Percentiles rank a stretch among this genome's conserved stretches.
Evolutionary conservation across 495 filamentous ascomycete species (phyloP).

Genomic region (Aspergillus biplanus): DNA sequence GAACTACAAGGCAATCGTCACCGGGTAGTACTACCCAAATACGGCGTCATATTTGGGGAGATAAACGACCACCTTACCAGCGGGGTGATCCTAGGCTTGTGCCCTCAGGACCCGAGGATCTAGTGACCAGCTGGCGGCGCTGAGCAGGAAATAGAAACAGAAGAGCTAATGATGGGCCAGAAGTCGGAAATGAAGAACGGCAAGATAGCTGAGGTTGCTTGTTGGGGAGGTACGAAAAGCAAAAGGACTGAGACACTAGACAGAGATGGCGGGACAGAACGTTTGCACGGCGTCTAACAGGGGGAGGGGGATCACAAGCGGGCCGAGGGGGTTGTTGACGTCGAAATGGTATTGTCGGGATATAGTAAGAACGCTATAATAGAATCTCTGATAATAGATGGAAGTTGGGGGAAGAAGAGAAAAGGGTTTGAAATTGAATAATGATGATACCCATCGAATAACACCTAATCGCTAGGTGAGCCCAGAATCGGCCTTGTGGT

Average conservation of each 20-base stretch:
- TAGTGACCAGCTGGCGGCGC: slow-evolving; percentile 4
- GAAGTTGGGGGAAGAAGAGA: slow-evolving; percentile 12
- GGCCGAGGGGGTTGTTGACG: slow-evolving; percentile 29
- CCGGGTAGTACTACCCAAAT: slow-evolving; percentile 45
- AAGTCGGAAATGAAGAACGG: slow-evolving; percentile 19
- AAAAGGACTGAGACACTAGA: slow-evolving; percentile 2
- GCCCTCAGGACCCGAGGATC: slow-evolving; percentile 16
- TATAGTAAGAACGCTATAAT: slow-evolving; percentile 19
- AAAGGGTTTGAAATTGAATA: slow-evolving; percentile 23
- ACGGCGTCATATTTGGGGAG: slow-evolving; percentile 45
- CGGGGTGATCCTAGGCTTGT: slow-evolving; percentile 21
- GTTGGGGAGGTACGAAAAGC: not conserved
- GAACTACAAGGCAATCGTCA: slow-evolving; percentile 49
- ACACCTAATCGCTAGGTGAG: not conserved
- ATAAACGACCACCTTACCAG: slow-evolving; percentile 25
- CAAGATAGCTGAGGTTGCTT: not conserved
- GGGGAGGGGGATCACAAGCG: slow-evolving; percentile 25
- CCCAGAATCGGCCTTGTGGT: slow-evolving; percentile 23
- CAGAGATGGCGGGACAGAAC: slow-evolving; percentile 15
- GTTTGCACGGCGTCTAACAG: slow-evolving; percentile 30
- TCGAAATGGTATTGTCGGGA: slow-evolving; percentile 21
- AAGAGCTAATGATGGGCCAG: slow-evolving; percentile 15
- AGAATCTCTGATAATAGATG: slow-evolving; percentile 13
- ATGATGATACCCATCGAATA: slow-evolving; percentile 26
- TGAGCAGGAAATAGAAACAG: slow-evolving; percentile 8